Percentiles rank a stretch among this genome's conserved stretches.
These are phyloP conservation scores for Tylopilus vinaceipallidus DNA, from an alignment of 768 basidiomycete genomes.

Conservation along the genomic window DNA sequence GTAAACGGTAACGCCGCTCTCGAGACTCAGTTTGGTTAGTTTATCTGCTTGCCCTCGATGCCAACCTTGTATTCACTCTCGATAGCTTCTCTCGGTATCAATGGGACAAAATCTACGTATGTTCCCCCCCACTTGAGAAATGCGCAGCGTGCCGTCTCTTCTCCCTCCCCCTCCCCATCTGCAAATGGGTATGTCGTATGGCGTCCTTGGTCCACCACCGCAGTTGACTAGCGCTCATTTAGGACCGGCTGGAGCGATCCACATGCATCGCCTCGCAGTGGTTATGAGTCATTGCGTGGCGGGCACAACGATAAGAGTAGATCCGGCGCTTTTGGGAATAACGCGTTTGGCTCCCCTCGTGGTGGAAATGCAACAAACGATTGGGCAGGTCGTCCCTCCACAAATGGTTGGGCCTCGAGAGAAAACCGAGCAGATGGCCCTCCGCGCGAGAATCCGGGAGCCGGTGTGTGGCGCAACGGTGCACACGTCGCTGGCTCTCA, in stretches of 20 bases:
- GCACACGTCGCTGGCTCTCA: slow-evolving; percentile 80
- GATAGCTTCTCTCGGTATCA: slow-evolving; percentile 73
- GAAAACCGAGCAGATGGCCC: slow-evolving; percentile 35
- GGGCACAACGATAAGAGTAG: slow-evolving; percentile 37
- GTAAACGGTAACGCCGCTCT: slow-evolving; percentile 74
- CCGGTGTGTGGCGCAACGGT: slow-evolving; percentile 86
- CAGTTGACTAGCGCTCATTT: slow-evolving; percentile 20
- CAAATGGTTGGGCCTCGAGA: slow-evolving; percentile 38
- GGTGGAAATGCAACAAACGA: slow-evolving; percentile 31
- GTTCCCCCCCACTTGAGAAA: slow-evolving; percentile 87
- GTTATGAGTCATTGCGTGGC: slow-evolving; percentile 41
- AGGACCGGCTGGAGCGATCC: slow-evolving; percentile 78
- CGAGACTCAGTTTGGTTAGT: slow-evolving; percentile 73
- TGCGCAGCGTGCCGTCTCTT: slow-evolving; percentile 80
- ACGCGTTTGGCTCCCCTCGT: slow-evolving; percentile 36
- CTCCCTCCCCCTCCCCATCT: slow-evolving; percentile 33
- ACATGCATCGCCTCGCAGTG: slow-evolving; percentile 62
- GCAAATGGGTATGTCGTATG: slow-evolving; percentile 51
- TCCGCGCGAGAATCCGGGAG: slow-evolving; percentile 47
- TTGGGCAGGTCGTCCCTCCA: slow-evolving; percentile 41
- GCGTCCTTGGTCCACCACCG: slow-evolving; percentile 12
- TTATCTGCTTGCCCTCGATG: background rate
- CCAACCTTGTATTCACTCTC: slow-evolving; percentile 1
- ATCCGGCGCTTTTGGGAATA: slow-evolving; percentile 41
- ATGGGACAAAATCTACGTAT: slow-evolving; percentile 71